Conservation (phyloP, 345 rosid species). For the Camelina neglecta region DNA sequence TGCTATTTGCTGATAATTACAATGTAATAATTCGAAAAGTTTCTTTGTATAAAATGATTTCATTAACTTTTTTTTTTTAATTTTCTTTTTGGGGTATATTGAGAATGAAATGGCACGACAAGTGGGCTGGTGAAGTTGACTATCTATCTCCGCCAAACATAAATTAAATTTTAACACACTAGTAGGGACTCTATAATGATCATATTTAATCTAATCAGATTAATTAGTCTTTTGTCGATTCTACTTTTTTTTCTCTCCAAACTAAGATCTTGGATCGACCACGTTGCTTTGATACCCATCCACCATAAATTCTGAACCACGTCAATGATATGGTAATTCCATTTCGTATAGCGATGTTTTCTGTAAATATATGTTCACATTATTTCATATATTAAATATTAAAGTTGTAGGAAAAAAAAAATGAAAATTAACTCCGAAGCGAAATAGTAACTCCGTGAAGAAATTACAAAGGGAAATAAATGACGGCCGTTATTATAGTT, state of each 20-base stretch:
- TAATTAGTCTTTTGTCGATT: neutral
- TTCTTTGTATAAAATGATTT: constrained; percentile 19
- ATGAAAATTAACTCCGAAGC: neutral
- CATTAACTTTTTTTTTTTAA: neutral
- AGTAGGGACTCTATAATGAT: neutral
- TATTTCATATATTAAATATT: no score
- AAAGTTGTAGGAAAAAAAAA: no score
- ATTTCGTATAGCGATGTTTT: neutral
- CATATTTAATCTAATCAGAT: constrained; percentile 10
- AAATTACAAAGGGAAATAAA: constrained; percentile 2
- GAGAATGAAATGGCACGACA: constrained; percentile 33
- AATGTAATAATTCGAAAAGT: neutral
- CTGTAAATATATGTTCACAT: no score
- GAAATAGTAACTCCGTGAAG: constrained; percentile 19
- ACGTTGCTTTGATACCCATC: constrained; percentile 29
- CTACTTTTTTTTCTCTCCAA: neutral
- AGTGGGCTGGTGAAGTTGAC: constrained; percentile 36
- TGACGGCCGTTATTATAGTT: constrained; percentile 42
- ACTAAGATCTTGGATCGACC: constrained; percentile 14
- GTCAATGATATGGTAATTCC: constrained; percentile 12
- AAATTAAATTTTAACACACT: neutral
- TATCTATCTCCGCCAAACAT: constrained; percentile 15
- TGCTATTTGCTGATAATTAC: constrained; percentile 12
- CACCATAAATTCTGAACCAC: constrained; percentile 17
- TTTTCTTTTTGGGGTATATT: neutral